Evolutionary conservation across 2,329 filamentous ascomycete genomes (phyloP), one percentile per base, ranked within the genome.

Genomic region (Saccharata proteae): DNA sequence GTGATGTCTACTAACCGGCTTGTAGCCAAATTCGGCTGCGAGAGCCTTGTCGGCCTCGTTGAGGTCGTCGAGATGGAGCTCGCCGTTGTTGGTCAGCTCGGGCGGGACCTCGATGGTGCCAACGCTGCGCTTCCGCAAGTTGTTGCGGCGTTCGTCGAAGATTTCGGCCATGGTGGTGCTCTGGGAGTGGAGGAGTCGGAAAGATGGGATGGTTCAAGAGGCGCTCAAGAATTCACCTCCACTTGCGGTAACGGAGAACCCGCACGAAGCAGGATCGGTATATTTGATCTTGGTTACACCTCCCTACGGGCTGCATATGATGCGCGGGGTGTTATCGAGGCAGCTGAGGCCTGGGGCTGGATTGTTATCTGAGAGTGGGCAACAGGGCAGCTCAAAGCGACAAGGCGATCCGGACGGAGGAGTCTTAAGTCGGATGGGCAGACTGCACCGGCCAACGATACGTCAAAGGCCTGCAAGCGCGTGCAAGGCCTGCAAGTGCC

Each of bases 301-400:
- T 32, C 30, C 26, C 30, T 24, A 32, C 18, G 24, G 30, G 16
- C 30, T 20, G 30, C 30, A 32, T 32, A 18, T 32, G 30, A 7
- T 17, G 21, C 7, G 12, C 12, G 21, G 11, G 17, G 22, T 30
- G 29, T 22, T 22, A 22, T 30, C 13, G 16, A 13, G 27, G 29
- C 18, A 16, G 20, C n/a, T 19, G n/a, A 10, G 19, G 29, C 27
- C 18, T 30, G 29, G 18, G 11, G 14, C 8, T 16, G 17, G 28
- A 16, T 8, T n/a, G 18, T 13, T 23, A n/a, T n/a, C n/a, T n/a
- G 13, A 13, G 12, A 23, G 13, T 22, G 16, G n/a, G 8, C n/a
- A n/a, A 18, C n/a, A n/a, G 16, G 9, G 5, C 4, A 13, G 13
- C 9, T 7, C 6, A 12, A 12, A 4, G 29, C 15, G 29, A 26